These are phyloP conservation scores for Alternaria angustiovoidea DNA, from an alignment of 2,329 filamentous ascomycete species.

Conservation along the genomic window DNA sequence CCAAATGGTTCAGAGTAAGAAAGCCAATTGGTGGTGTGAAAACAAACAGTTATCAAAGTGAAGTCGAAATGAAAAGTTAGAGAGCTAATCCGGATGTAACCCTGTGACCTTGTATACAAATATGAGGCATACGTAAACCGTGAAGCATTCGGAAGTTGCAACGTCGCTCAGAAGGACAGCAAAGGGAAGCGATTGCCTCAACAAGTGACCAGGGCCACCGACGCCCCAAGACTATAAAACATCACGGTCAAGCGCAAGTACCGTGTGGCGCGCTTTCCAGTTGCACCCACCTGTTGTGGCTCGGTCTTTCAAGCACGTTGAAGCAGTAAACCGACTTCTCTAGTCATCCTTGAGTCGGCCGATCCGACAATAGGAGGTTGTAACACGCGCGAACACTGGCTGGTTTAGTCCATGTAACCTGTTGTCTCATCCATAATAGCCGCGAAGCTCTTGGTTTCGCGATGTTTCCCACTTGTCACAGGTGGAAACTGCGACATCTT, in stretches of 20 bases:
- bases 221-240: background rate
- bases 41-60: background rate
- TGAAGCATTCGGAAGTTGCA: background rate
- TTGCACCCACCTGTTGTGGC: background rate
- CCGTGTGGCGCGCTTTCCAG: background rate
- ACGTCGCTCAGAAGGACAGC: background rate
- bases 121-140: background rate
- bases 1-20: background rate
- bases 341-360: background rate
- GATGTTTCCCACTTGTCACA: constrained; percentile 45
- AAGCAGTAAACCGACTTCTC: background rate
- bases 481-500: constrained; percentile 48
- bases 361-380: background rate
- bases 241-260: background rate
- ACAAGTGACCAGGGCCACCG: background rate
- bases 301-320: background rate
- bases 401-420: constrained; percentile 42
- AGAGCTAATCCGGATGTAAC: background rate
- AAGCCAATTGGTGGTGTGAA: background rate
- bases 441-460: constrained; percentile 47
- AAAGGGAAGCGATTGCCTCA: background rate
- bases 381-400: fast-evolving
- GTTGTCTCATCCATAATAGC: constrained; percentile 49
- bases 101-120: background rate
- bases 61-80: background rate